Evolutionary conservation across 345 rosid genomes (phyloP).

Genomic region (Atalantia buxifolia): DNA sequence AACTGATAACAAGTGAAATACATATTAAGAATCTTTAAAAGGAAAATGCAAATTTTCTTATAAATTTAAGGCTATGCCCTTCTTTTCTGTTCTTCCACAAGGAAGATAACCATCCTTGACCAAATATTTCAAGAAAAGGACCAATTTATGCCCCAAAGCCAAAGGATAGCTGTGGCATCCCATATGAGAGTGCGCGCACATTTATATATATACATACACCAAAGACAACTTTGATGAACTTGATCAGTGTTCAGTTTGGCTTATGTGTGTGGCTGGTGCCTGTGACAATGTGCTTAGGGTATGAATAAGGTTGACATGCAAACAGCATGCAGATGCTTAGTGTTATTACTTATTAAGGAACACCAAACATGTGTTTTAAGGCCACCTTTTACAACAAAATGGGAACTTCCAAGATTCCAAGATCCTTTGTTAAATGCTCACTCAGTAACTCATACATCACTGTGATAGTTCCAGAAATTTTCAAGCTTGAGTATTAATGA

Average conservation of each 20-base stretch:
- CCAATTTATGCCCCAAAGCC: background rate
- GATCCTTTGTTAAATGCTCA: background rate
- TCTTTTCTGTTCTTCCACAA: background rate
- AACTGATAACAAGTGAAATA: conserved; percentile 37
- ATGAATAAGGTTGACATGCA: background rate
- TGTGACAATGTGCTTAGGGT: background rate
- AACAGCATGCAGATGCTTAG: background rate
- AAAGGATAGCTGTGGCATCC: background rate
- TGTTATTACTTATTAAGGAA: background rate
- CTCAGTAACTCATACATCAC: background rate
- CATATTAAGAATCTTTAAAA: background rate
- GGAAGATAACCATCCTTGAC: background rate
- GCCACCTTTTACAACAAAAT: background rate
- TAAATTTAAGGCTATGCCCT: background rate
- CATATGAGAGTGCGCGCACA: background rate
- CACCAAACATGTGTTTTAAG: background rate
- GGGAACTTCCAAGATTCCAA: background rate
- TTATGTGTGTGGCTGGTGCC: background rate
- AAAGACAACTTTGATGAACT: background rate
- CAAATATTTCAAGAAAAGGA: background rate
- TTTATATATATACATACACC: background rate
- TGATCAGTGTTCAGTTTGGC: background rate
- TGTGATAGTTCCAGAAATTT: background rate
- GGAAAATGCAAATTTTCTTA: background rate
- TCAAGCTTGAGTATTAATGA: background rate